Evolutionary conservation across 352 stramenopile species (phyloP), one percentile per base, ranked within the genome.

Genomic region (Pythium guiyangense): DNA sequence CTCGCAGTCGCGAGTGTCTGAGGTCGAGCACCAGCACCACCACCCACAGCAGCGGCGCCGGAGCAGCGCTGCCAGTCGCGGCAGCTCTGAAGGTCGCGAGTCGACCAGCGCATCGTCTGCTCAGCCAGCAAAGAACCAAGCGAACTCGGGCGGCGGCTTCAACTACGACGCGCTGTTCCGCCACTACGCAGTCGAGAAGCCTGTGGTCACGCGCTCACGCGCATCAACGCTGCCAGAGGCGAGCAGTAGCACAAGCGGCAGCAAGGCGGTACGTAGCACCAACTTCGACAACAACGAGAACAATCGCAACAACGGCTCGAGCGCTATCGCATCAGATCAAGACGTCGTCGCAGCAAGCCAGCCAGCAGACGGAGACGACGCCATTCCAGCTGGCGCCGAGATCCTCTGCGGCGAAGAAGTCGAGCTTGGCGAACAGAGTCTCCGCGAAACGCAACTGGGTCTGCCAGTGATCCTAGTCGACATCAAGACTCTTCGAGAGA

Each of bases 151-250:
- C 17, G 27, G 66, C 6, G 54, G 39, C 4, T 75, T 71, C 45
- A 83, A 83, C 47, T 83, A 83, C 59, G 73, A 79, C 20, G 66
- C 50, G 20, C 47, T 83, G 0, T 64, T 83, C 29, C 64, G 63
- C 18, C 66, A 73, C 43, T 71, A 69, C 34, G 62, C 64, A 26
- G 29, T 26, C 10, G 27, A 59, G 29, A 59, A 52, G 25, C 42
- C 42, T 9, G 15, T 29, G 27, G 29, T 42, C 5, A 50, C 18
- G 9, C 44, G 53, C 44, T 27, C n/a, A n/a, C 53, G 53, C 27
- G 53, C 53, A 15, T 59, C 31, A 18, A 59, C 53, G 20, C 29
- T 59, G n/a, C 53, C 53, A 10, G 50, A 6, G n/a, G 31, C 25
- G 49, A 11, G 42, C 25, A 39, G 2, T 43, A 26, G 18, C 15